phyloP scores from a whole-genome alignment of 2,329 filamentous ascomycete species.

The Pyrenochaeta sp. region DNA sequence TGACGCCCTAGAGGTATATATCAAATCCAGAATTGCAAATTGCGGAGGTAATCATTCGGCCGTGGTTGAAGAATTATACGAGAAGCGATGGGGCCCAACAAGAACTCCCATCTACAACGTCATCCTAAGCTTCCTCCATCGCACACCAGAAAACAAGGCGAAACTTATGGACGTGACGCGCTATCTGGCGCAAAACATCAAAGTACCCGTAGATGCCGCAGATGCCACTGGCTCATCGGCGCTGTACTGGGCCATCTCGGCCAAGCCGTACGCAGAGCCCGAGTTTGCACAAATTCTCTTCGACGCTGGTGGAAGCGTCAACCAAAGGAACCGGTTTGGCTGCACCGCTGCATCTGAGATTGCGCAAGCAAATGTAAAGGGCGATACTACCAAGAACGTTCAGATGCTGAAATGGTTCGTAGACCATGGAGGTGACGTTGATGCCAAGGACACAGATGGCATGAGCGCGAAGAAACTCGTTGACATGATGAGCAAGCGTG shows the following conservation, averaged over 20 bases:
- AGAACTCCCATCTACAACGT: slow-evolving; percentile 18
- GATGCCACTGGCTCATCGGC: slow-evolving; percentile 21
- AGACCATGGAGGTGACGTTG: slow-evolving; percentile 25
- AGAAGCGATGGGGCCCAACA: slow-evolving; percentile 21
- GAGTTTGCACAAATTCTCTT: slow-evolving; percentile 25
- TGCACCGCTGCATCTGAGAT: slow-evolving; percentile 20
- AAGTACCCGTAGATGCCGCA: slow-evolving; percentile 19
- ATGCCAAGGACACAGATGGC: slow-evolving; percentile 25
- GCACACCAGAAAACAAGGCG: slow-evolving; percentile 4
- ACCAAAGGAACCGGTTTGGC: slow-evolving; percentile 18
- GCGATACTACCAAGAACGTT: slow-evolving; percentile 15
- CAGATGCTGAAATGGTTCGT: slow-evolving; percentile 27
- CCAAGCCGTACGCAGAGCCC: slow-evolving; percentile 21
- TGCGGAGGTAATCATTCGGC: slow-evolving; percentile 10
- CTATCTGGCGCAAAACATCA: slow-evolving; percentile 15
- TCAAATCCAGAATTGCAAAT: neutral
- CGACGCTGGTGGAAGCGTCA: slow-evolving; percentile 20
- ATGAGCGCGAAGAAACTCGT: slow-evolving; percentile 21
- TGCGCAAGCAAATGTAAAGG: slow-evolving; percentile 17
- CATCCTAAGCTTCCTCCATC: slow-evolving; percentile 13
- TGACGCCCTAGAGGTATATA: too few relatives aligned
- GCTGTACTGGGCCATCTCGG: slow-evolving; percentile 22
- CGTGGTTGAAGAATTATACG: slow-evolving; percentile 10
- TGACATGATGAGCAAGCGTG: slow-evolving; percentile 18
- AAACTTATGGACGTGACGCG: slow-evolving; percentile 11